Conservation (phyloP, 495 filamentous ascomycete species). For the Aspergillus saccharolyticus region DNA sequence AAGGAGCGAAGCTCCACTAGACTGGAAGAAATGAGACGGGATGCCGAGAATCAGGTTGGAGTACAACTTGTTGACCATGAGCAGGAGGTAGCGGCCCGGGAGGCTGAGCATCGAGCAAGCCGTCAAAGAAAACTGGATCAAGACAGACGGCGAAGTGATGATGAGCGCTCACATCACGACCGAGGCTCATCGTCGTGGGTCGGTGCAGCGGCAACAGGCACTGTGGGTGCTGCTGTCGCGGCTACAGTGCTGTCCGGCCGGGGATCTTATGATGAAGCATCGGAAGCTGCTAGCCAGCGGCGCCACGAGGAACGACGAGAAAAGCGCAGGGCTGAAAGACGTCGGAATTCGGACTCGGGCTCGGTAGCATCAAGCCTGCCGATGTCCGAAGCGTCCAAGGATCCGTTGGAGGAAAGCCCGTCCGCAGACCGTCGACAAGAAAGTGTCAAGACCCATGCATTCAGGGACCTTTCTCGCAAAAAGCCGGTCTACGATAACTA, state of each 20-base stretch:
- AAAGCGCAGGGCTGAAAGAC: constrained; percentile 37
- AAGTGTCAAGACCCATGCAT: constrained; percentile 23
- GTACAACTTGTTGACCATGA: constrained; percentile 34
- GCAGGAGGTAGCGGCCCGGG: constrained; percentile 16
- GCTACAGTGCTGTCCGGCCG: constrained; percentile 34
- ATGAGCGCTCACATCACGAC: constrained; percentile 13
- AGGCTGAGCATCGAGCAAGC: constrained; percentile 13
- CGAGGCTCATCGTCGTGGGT: constrained; percentile 34
- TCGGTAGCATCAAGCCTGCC: constrained; percentile 21
- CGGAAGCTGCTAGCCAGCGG: constrained; percentile 24
- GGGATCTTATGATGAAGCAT: constrained; percentile 36
- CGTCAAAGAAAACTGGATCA: constrained; percentile 9
- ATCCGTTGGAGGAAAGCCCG: constrained; percentile 13
- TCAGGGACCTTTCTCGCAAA: constrained; percentile 19
- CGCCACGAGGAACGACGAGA: constrained; percentile 31
- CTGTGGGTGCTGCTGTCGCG: constrained; percentile 43
- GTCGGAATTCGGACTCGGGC: constrained; percentile 20
- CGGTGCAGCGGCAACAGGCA: constrained; percentile 44
- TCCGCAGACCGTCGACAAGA: constrained; percentile 9
- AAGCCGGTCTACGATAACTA: constrained; percentile 39
- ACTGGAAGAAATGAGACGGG: constrained; percentile 23
- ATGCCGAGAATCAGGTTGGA: constrained; percentile 23
- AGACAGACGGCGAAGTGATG: constrained; percentile 13
- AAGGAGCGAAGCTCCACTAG: constrained; percentile 37
- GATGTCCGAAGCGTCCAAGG: constrained; percentile 11